Percentiles rank a stretch among this genome's conserved stretches.
Conservation (phyloP, 2,329 filamentous ascomycete species). For the Rhynchosporium graminicola region DNA sequence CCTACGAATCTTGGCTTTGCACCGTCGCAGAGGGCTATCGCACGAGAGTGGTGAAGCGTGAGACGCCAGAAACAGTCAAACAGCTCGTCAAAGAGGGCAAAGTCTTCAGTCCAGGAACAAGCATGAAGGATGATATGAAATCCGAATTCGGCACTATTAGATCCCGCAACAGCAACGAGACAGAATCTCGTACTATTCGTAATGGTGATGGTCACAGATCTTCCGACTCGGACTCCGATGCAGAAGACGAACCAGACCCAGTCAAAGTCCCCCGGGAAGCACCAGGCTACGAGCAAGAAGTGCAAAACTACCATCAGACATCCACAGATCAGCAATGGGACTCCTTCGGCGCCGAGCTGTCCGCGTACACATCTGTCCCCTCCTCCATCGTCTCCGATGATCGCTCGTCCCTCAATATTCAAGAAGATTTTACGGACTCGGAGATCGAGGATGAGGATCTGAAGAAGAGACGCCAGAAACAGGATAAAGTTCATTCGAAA, state of each 20-base stretch:
- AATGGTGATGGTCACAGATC: no score
- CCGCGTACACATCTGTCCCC: conserved; percentile 15
- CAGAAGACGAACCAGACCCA: conserved; percentile 16
- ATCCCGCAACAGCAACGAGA: conserved; percentile 9
- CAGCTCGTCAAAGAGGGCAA: conserved; percentile 20
- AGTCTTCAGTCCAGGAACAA: conserved; percentile 11
- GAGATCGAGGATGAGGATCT: conserved; percentile 31
- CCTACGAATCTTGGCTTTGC: conserved; percentile 26
- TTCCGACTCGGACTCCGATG: conserved; percentile 12
- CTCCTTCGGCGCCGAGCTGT: conserved; percentile 24
- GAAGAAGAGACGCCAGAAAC: conserved; percentile 29
- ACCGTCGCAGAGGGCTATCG: conserved; percentile 29
- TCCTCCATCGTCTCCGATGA: conserved; percentile 25
- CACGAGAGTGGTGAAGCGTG: conserved; percentile 26
- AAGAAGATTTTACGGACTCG: conserved; percentile 29
- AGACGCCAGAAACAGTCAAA: conserved; percentile 23
- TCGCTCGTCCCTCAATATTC: conserved; percentile 13
- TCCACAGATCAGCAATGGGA: conserved; percentile 18
- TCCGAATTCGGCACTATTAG: conserved; percentile 14
- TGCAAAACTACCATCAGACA: conserved; percentile 18
- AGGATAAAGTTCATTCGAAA: conserved; percentile 25
- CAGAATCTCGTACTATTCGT: background rate
- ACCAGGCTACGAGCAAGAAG: conserved; percentile 25
- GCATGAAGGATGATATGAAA: conserved; percentile 7
- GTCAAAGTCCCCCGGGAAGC: conserved; percentile 25